phyloP scores from a whole-genome alignment of 2,329 filamentous ascomycete species.

The Scedosporium apiospermum region DNA sequence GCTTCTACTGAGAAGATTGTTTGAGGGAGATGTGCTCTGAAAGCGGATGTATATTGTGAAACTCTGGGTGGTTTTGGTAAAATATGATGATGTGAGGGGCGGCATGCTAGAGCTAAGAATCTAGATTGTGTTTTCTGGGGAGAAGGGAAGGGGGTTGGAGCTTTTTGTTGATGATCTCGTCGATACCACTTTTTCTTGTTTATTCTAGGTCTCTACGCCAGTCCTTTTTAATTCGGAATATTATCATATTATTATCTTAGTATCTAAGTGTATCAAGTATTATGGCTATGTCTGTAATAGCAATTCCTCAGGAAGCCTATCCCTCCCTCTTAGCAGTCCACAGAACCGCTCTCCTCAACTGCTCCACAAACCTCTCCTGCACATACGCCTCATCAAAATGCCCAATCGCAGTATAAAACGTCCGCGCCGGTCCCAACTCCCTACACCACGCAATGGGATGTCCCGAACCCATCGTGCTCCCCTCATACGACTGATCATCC shows the following conservation, averaged over 20 bases:
- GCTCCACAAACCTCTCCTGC: slow-evolving; percentile 14
- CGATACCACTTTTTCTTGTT: neutral
- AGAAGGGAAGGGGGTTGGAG: neutral
- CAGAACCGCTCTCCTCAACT: neutral
- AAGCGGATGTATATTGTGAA: neutral
- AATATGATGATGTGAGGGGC: neutral
- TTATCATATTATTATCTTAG: neutral
- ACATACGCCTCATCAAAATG: slow-evolving; percentile 30
- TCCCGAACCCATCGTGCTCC: slow-evolving; percentile 23
- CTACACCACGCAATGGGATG: slow-evolving; percentile 31
- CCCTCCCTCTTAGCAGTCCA: neutral
- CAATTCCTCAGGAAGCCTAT: neutral
- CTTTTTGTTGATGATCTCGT: neutral
- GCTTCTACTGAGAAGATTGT: slow-evolving; percentile 10
- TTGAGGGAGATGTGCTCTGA: neutral
- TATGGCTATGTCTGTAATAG: neutral
- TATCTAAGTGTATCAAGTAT: neutral
- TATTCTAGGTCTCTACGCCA: neutral
- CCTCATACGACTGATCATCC: slow-evolving; percentile 24
- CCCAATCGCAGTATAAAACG: slow-evolving; percentile 31
- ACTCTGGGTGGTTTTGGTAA: neutral
- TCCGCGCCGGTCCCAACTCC: slow-evolving; percentile 26
- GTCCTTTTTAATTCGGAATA: neutral
- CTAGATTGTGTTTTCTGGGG: neutral
- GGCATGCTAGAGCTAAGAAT: no score